Conservation (phyloP, 2,329 filamentous ascomycete genomes). For the Torrubiellomyces zombiae region DNA sequence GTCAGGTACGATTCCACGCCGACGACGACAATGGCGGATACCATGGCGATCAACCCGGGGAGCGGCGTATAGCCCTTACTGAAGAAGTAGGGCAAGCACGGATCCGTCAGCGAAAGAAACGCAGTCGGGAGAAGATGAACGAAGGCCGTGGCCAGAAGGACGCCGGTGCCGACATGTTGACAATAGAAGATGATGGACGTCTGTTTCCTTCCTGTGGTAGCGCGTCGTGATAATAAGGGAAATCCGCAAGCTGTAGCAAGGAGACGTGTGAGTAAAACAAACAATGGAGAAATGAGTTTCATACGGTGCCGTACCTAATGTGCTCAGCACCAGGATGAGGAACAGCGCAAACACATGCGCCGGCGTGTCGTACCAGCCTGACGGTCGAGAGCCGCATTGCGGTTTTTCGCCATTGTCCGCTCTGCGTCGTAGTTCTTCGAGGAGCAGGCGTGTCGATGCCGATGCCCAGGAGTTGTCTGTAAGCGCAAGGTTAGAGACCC, state of each 20-base stretch:
- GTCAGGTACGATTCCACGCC: conserved; percentile 81
- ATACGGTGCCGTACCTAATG: conserved; percentile 28
- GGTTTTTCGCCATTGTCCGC: conserved; percentile 25
- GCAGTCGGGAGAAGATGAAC: conserved; percentile 59
- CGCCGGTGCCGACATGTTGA: conserved; percentile 66
- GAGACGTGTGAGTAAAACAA: conserved; percentile 1
- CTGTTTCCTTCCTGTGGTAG: conserved; percentile 39
- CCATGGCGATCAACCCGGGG: conserved; percentile 68
- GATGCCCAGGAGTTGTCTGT: conserved; percentile 25
- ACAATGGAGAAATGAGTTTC: no score
- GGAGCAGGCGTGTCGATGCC: conserved; percentile 33
- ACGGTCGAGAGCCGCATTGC: conserved; percentile 33
- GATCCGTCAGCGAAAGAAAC: conserved; percentile 48
- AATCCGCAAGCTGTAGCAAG: conserved; percentile 40
- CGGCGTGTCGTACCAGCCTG: conserved; percentile 45
- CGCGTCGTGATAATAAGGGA: conserved; percentile 45
- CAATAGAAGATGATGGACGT: conserved; percentile 46
- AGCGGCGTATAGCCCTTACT: conserved; percentile 64
- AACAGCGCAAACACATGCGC: conserved; percentile 52
- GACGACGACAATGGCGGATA: conserved; percentile 66
- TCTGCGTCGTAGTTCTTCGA: conserved; percentile 34
- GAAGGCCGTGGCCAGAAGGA: conserved; percentile 74
- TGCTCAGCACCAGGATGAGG: conserved; percentile 46
- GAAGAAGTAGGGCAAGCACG: conserved; percentile 64
- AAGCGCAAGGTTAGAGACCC: no score